Evolutionary conservation across 192 early-diverging fungal genomes (phyloP), one percentile per base, ranked within the genome.

Genomic region (Oehlia diaphana): DNA sequence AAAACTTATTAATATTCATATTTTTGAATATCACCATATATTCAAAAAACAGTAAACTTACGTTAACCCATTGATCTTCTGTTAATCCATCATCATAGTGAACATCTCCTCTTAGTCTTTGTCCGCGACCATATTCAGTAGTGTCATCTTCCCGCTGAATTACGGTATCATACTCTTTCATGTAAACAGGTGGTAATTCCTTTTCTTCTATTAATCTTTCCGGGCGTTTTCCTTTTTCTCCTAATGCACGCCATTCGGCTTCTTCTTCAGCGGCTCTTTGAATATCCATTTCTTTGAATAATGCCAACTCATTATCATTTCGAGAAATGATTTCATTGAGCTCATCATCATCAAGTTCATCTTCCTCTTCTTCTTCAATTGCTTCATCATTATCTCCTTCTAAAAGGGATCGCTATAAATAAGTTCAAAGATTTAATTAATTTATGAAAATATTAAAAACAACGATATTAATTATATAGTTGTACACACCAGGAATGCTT

Each of bases 281-380:
- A 14, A 70, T 62, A 86, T 99, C 97, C 79, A 99, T 90, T 53
- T 87, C 49, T 44, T 86, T 86, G 82, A 96, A 98, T 8, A 94
- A 74, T 16, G 76, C 86, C 70, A 91, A 79, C 80, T 99, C 98
- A 12, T 93, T 89, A 19, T 97, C 95, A 44, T 87, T 84, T 58
- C 98, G 90, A n/a, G 95, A 93, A 23, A 99, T 86, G 76, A 99
- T 92, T 78, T 95, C 94, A 83, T 98, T 98, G 58, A 99, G 82
- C 68, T 99, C 95, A 33, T 94, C 93, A 82, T 98, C 95, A 37
- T 93, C 90, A 82, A 94, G 85, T 16, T 92, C 88, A 35, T 89
- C 90, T 33, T 92, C 91, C 28, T 93, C 91, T 37, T 92, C 93
- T 9, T 83, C 87, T 44, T 91, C 90, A 23, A 88, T 89, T 73